Evolutionary conservation across 2,329 filamentous ascomycete genomes (phyloP).

Genomic region (Trichoderma atrobrunneum): DNA sequence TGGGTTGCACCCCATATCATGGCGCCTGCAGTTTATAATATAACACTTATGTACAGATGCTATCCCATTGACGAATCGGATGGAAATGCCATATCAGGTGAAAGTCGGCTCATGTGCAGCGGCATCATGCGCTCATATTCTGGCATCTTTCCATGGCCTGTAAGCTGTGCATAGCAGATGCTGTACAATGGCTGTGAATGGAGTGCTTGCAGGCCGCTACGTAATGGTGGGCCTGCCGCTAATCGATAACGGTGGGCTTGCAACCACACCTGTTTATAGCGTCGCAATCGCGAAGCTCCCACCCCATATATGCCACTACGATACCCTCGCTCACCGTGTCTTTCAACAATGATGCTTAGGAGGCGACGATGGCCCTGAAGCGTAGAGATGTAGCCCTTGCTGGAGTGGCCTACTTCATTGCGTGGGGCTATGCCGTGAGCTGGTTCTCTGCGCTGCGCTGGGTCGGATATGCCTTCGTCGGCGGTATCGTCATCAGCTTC

Average conservation of each 20-base stretch:
- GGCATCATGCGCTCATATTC: background rate
- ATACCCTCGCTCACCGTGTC: background rate
- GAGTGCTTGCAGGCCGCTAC: constrained; percentile 14
- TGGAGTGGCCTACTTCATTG: constrained; percentile 69
- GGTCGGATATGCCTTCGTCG: constrained; percentile 77
- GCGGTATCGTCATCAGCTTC: constrained; percentile 60
- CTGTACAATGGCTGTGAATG: background rate
- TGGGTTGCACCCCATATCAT: background rate
- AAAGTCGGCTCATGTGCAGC: background rate
- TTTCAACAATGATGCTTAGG: constrained; percentile 33
- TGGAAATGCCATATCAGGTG: background rate
- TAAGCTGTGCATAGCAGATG: background rate
- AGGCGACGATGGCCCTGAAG: constrained; percentile 62
- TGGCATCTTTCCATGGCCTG: background rate
- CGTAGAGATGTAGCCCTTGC: constrained; percentile 69
- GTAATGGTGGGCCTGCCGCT: constrained; percentile 14
- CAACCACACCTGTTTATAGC: constrained; percentile 4
- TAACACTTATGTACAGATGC: background rate
- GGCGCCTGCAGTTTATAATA: background rate
- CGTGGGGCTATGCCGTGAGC: constrained; percentile 82
- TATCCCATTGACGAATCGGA: background rate
- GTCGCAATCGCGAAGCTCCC: constrained; percentile 14
- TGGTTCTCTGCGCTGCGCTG: constrained; percentile 82
- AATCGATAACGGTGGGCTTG: constrained; percentile 12
- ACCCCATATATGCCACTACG: background rate